Percentiles rank a stretch among this genome's conserved stretches.
Conservation (phyloP, 176 grass and related monocot genomes). For the Eragrostis nindensis region DNA sequence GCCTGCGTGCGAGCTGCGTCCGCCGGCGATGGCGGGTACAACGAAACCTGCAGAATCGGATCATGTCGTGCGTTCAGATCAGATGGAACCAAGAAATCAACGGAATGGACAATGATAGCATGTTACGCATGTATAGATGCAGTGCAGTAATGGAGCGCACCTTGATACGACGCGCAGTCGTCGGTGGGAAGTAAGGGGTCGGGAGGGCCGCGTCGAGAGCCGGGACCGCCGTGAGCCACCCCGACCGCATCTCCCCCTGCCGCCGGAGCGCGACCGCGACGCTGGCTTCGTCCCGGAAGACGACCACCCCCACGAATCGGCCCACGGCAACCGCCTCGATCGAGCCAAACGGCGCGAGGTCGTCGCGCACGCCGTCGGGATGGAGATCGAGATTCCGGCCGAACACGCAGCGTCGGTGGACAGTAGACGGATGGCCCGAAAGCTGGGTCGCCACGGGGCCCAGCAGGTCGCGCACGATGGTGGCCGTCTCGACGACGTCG, state of each 20-base stretch:
- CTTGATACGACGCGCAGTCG: background rate
- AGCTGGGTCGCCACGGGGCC: background rate
- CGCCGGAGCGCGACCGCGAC: background rate
- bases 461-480: background rate
- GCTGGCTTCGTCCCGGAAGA: constrained; percentile 14
- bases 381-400: background rate
- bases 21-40: background rate
- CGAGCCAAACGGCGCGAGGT: background rate
- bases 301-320: background rate
- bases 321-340: background rate
- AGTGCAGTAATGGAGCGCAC: background rate
- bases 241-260: background rate
- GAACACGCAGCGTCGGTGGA: background rate
- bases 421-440: background rate
- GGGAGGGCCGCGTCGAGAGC: background rate
- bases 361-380: background rate
- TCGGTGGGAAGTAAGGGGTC: background rate
- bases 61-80: no score
- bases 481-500: background rate
- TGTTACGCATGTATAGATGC: no score
- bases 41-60: background rate
- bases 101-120: no score
- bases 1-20: background rate
- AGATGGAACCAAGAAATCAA: no score
- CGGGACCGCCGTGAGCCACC: background rate